Percentiles rank a stretch among this genome's conserved stretches.
phyloP scores from a whole-genome alignment of 345 rosid species.

The Camelina neglecta region DNA sequence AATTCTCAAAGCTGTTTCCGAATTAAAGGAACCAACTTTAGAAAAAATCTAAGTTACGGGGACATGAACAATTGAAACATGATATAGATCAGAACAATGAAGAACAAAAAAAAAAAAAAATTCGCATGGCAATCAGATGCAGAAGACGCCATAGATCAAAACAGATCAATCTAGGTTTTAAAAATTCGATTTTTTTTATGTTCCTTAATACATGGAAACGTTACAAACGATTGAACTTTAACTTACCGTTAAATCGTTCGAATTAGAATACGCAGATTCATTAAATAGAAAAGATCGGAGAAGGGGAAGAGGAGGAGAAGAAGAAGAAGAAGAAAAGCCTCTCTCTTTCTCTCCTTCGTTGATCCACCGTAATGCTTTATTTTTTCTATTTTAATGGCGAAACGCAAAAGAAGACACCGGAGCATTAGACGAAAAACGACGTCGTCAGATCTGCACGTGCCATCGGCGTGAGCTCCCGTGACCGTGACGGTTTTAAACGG shows the following conservation, averaged over 20 bases:
- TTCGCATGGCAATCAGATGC: neutral
- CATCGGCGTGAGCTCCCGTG: slow-evolving; percentile 16
- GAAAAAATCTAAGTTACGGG: neutral
- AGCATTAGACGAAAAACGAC: neutral
- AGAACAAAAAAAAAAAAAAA: neutral
- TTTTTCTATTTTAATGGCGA: slow-evolving; percentile 25
- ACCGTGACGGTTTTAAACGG: slow-evolving; percentile 30
- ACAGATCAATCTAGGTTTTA: neutral
- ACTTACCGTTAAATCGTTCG: slow-evolving; percentile 14
- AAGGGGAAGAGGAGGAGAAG: neutral
- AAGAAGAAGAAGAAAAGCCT: slow-evolving; percentile 21
- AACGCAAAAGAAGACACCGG: slow-evolving; percentile 10
- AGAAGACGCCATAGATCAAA: slow-evolving; percentile 20
- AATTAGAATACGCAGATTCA: neutral
- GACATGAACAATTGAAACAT: slow-evolving; percentile 13
- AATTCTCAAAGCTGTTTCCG: slow-evolving; percentile 11
- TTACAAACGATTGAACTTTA: neutral
- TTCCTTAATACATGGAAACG: neutral
- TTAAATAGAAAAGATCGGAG: slow-evolving; percentile 17
- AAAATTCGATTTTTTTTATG: neutral
- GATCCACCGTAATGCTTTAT: slow-evolving; percentile 16
- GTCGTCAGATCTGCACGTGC: slow-evolving; percentile 33
- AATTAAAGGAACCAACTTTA: slow-evolving; percentile 3
- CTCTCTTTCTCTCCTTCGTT: slow-evolving; percentile 30
- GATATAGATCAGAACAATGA: slow-evolving; percentile 31